Evolutionary conservation across 1,284 basidiomycete genomes (phyloP).

Genomic region (Leucoagaricus sp.): DNA sequence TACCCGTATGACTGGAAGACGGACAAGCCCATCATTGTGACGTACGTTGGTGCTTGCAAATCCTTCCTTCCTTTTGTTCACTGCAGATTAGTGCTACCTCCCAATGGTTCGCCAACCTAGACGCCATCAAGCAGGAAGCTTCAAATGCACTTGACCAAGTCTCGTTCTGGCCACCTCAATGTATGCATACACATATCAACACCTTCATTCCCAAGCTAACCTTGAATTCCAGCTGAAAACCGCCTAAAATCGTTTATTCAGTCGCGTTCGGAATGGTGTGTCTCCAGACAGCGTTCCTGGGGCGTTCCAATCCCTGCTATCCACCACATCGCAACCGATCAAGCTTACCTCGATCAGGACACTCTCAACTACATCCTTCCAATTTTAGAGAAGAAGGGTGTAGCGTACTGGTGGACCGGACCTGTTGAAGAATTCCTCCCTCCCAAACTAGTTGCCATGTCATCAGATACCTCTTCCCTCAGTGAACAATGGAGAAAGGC

Average conservation of each 20-base stretch:
- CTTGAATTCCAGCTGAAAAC: constrained; percentile 61
- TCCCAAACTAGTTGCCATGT: constrained; percentile 29
- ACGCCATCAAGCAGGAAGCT: constrained; percentile 80
- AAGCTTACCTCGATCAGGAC: constrained; percentile 65
- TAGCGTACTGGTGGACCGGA: constrained; percentile 91
- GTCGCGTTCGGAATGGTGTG: constrained; percentile 97
- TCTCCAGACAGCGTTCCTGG: constrained; percentile 97
- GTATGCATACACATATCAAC: constrained; percentile 47
- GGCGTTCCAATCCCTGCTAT: constrained; percentile 96
- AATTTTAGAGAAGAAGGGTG: constrained; percentile 74
- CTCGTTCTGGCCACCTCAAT: constrained; percentile 75
- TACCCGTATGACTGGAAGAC: constrained; percentile 99
- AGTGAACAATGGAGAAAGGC: constrained; percentile 69
- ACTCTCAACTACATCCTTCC: constrained; percentile 80
- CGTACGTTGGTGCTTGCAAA: constrained; percentile 47
- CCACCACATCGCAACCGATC: constrained; percentile 66
- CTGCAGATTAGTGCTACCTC: constrained; percentile 77
- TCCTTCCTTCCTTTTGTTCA: background rate
- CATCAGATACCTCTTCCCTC: constrained; percentile 46
- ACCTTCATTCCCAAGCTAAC: background rate
- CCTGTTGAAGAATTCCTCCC: constrained; percentile 84
- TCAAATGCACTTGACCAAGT: constrained; percentile 74
- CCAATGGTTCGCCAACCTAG: constrained; percentile 97
- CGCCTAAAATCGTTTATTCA: constrained; percentile 85
- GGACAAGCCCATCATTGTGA: constrained; percentile 88